Evolutionary conservation across 306 rosid genomes (phyloP).

Genomic region (Glycyrrhiza uralensis): DNA sequence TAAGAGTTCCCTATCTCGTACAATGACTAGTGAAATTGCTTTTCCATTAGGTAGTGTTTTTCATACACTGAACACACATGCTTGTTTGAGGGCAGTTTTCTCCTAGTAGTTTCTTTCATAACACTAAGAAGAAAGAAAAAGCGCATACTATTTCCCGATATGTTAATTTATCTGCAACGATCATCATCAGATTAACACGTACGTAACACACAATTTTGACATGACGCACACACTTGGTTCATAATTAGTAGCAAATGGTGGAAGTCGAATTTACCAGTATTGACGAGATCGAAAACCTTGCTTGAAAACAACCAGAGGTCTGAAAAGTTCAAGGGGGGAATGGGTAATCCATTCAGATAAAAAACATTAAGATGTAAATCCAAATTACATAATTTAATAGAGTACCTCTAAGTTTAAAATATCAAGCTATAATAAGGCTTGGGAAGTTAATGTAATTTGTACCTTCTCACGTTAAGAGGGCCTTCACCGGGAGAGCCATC

Average conservation of each 20-base stretch:
- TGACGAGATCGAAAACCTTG: constrained; percentile 91
- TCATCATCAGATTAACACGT: neutral
- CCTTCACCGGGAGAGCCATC: constrained; percentile 97
- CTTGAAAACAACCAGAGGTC: constrained; percentile 87
- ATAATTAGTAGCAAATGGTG: constrained; percentile 5
- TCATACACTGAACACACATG: no score
- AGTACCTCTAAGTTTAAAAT: neutral
- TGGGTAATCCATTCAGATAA: neutral
- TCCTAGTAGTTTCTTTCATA: no score
- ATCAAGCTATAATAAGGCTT: no score
- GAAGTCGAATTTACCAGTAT: constrained; percentile 61
- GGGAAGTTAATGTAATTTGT: no score
- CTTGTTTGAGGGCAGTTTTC: no score
- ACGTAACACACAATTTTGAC: neutral
- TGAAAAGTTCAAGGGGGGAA: constrained; percentile 29
- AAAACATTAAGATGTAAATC: neutral
- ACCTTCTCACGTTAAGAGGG: constrained; percentile 77
- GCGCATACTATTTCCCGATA: no score
- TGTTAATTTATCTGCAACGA: no score
- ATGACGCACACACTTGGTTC: neutral
- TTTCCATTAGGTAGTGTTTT: no score
- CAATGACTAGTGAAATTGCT: no score
- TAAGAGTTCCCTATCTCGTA: no score
- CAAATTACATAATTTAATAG: neutral
- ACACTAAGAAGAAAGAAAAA: no score